phyloP scores from a whole-genome alignment of 495 filamentous ascomycete genomes.

The Neurospora discreta region DNA sequence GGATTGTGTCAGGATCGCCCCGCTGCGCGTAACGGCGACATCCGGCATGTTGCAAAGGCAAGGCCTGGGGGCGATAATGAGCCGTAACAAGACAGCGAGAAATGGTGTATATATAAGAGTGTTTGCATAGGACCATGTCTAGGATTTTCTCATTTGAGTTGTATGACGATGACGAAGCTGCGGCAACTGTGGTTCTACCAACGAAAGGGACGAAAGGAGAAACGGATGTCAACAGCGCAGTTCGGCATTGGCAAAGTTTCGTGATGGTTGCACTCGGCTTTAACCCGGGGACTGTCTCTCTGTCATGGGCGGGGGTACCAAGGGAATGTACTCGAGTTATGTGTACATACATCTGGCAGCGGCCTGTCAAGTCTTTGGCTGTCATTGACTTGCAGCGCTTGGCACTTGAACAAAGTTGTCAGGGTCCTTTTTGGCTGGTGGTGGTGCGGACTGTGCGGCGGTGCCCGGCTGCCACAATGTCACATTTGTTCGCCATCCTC shows the following conservation, averaged over 20 bases:
- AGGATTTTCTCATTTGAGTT: background rate
- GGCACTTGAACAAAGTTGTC: background rate
- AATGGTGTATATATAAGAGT: background rate
- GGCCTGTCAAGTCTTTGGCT: background rate
- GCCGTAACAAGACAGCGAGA: background rate
- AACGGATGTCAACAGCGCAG: background rate
- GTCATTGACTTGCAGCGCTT: background rate
- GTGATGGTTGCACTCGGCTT: background rate
- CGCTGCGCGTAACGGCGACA: background rate
- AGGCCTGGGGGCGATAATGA: too few relatives aligned
- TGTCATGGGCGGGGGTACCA: background rate
- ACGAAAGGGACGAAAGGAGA: background rate
- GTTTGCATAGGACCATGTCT: background rate
- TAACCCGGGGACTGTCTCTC: background rate
- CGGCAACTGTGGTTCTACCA: background rate
- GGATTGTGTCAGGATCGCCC: background rate
- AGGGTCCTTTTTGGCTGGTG: background rate
- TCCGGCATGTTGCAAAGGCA: background rate
- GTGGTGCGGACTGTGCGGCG: background rate
- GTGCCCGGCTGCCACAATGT: background rate
- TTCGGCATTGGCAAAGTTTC: background rate
- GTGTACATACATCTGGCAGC: background rate
- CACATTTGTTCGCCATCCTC: background rate
- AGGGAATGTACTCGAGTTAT: too few relatives aligned
- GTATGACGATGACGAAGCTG: background rate